Evolutionary conservation across 176 grass and related monocot genomes (phyloP).

Genomic region (Zizania latifolia): DNA sequence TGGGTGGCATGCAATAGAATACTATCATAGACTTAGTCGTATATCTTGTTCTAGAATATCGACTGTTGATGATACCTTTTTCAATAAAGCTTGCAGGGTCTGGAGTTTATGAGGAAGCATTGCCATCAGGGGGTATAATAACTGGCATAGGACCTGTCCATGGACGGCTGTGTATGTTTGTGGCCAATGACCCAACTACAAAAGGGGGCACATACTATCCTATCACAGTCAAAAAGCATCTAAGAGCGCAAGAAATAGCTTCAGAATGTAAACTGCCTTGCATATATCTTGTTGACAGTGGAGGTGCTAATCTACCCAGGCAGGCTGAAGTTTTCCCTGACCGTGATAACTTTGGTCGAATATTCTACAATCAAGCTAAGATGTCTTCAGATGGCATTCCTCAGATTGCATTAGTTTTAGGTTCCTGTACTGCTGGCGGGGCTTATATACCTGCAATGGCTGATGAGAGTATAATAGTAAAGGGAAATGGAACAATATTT

Average conservation of each 20-base stretch:
- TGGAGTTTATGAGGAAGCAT: conserved; percentile 82
- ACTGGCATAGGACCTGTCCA: conserved; percentile 93
- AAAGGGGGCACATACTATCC: conserved; percentile 97
- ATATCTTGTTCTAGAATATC: conserved; percentile 6
- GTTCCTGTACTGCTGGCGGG: conserved; percentile 95
- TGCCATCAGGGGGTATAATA: conserved; percentile 84
- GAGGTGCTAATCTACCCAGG: conserved; percentile 90
- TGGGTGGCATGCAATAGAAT: neutral
- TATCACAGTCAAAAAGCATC: conserved; percentile 91
- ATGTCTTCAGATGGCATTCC: conserved; percentile 90
- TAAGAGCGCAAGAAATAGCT: conserved; percentile 90
- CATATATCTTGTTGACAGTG: conserved; percentile 96
- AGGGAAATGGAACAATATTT: conserved; percentile 95
- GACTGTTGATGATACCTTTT: conserved; percentile 23
- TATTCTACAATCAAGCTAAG: conserved; percentile 98
- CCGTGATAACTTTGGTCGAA: conserved; percentile 94
- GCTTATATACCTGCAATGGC: conserved; percentile 99
- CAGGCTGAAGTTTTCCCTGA: conserved; percentile 98
- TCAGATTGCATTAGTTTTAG: conserved; percentile 92
- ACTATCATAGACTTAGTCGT: neutral
- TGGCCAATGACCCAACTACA: conserved; percentile 94
- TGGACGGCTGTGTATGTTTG: conserved; percentile 85
- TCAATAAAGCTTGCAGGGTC: conserved; percentile 76
- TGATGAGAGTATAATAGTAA: conserved; percentile 96
- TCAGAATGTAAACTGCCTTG: conserved; percentile 82